Evolutionary conservation across 208 protist species (phyloP).

Genomic region (Trypanosoma theileri): DNA sequence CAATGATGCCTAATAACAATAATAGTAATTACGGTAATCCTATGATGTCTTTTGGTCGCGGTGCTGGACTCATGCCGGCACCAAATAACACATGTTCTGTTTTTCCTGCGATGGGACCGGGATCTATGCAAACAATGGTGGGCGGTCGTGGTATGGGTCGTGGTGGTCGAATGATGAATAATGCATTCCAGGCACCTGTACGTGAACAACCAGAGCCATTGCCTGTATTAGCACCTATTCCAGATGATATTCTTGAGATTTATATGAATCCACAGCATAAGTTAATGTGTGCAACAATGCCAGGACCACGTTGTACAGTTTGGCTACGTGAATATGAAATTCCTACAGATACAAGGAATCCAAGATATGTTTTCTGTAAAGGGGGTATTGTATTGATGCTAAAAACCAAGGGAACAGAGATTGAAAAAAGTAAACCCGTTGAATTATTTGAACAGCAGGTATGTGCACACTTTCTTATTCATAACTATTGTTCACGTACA

Average conservation of each 20-base stretch:
- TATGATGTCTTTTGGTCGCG: constrained; percentile 20
- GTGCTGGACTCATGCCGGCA: constrained; percentile 20
- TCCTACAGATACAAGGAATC: constrained; percentile 47
- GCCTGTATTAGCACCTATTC: constrained; percentile 34
- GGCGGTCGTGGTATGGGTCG: constrained; percentile 6
- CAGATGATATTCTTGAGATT: constrained; percentile 54
- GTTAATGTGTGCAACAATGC: constrained; percentile 80
- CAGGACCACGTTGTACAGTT: constrained; percentile 75
- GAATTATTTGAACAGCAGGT: constrained; percentile 83
- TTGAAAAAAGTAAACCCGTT: constrained; percentile 82
- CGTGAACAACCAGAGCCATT: constrained; percentile 28
- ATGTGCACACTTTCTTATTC: constrained; percentile 85
- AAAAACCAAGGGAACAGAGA: constrained; percentile 64
- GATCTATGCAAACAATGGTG: background rate
- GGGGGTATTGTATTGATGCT: constrained; percentile 81
- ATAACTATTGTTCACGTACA: constrained; percentile 76
- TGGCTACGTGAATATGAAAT: constrained; percentile 74
- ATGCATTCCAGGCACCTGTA: constrained; percentile 18
- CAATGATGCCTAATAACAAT: constrained; percentile 2
- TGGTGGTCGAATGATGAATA: background rate
- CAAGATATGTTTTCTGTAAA: constrained; percentile 72
- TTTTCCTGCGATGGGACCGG: background rate
- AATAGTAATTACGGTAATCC: constrained; percentile 26
- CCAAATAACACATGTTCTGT: constrained; percentile 3
- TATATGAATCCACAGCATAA: constrained; percentile 73